phyloP scores from a whole-genome alignment of 139 green algal genomes.

The Picochlorum sp. region DNA sequence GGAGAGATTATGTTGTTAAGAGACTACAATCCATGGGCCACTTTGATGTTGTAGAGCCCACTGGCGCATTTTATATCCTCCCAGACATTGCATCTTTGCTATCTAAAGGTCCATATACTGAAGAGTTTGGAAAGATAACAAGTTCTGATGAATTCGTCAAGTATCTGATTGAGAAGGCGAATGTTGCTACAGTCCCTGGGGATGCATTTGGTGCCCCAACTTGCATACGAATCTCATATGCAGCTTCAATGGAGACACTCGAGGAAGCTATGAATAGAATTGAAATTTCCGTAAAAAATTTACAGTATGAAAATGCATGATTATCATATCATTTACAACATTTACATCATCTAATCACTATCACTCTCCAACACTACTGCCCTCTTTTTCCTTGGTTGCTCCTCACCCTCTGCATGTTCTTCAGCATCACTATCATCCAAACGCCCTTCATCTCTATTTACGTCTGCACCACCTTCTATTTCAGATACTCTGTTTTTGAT shows the following conservation, averaged over 20 bases:
- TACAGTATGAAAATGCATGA: conserved; percentile 11
- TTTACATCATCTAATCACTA: conserved; percentile 6
- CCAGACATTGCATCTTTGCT: conserved; percentile 75
- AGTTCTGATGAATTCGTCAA: conserved; percentile 69
- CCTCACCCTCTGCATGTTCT: conserved; percentile 3
- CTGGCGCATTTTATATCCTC: conserved; percentile 94
- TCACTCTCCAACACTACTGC: conserved; percentile 19
- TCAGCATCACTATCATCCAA: conserved; percentile 3
- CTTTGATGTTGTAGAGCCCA: conserved; percentile 49
- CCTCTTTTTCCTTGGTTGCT: conserved; percentile 16
- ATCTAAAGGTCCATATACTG: conserved; percentile 34
- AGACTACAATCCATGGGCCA: conserved; percentile 60
- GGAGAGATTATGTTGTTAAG: conserved; percentile 55
- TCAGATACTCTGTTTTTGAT: conserved; percentile 13
- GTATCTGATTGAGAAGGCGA: conserved; percentile 38
- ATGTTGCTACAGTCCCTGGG: conserved; percentile 86
- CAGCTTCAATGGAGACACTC: conserved; percentile 68
- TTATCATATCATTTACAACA: not conserved
- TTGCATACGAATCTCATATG: conserved; percentile 91
- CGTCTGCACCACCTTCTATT: not conserved
- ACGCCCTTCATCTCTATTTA: not conserved
- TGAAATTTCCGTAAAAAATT: conserved; percentile 35
- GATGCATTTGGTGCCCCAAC: conserved; percentile 83
- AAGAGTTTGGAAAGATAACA: conserved; percentile 60
- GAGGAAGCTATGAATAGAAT: conserved; percentile 68